Conservation (phyloP, 1,284 basidiomycete genomes). For the Ceratobasidium sp. region DNA sequence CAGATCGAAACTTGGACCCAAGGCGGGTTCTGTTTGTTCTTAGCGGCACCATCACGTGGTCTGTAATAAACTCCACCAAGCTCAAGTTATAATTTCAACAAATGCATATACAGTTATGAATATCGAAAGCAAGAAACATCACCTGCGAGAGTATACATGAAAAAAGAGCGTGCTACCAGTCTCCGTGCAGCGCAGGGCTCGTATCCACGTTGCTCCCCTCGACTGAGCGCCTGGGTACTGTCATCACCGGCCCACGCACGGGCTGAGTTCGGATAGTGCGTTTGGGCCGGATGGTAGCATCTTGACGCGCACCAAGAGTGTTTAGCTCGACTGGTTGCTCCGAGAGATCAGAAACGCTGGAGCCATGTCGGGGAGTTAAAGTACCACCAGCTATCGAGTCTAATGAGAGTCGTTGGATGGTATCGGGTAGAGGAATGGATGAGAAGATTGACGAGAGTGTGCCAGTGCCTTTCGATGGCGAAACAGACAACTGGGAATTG, state of each 20-base stretch:
- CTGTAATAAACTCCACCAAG: constrained; percentile 4
- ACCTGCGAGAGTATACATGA: constrained; percentile 1
- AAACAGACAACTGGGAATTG: constrained; percentile 19
- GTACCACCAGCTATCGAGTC: constrained; percentile 33
- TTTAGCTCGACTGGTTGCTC: constrained; percentile 31
- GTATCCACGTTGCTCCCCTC: constrained; percentile 5
- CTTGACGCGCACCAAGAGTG: not conserved
- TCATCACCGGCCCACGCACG: constrained; percentile 36
- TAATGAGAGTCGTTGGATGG: constrained; percentile 35
- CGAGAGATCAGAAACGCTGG: constrained; percentile 25
- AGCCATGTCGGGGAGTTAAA: constrained; percentile 22
- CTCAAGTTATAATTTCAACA: constrained; percentile 36
- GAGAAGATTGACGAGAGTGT: constrained; percentile 39
- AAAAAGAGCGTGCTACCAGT: constrained; percentile 28
- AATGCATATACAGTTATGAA: constrained; percentile 44
- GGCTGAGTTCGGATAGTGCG: constrained; percentile 39
- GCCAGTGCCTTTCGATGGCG: constrained; percentile 10
- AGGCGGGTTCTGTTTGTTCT: not conserved
- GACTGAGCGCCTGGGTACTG: constrained; percentile 25
- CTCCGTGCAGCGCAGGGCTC: not conserved
- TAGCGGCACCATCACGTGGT: not conserved
- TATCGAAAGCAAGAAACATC: constrained; percentile 31
- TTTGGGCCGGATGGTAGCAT: constrained; percentile 13
- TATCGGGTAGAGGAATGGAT: constrained; percentile 26
- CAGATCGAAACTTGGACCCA: not conserved